phyloP scores from a whole-genome alignment of 73 alveolate species.

The Tetrahymena malaccensis region DNA sequence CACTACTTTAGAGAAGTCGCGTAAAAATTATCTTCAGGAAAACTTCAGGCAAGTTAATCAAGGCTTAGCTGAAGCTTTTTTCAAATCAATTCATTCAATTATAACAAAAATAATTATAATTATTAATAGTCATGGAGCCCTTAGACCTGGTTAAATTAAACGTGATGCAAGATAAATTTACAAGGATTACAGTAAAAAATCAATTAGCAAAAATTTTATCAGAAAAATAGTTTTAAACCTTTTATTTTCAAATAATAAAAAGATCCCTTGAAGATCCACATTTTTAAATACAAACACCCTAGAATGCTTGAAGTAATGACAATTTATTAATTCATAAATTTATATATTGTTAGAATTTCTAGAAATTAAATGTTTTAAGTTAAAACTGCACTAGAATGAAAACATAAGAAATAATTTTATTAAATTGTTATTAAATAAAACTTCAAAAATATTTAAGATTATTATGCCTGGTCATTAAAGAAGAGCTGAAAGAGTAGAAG shows the following conservation, averaged over 20 bases:
- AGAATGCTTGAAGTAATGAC: background rate
- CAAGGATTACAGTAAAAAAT: background rate
- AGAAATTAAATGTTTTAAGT: background rate
- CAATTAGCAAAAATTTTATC: background rate
- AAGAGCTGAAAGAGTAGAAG: background rate
- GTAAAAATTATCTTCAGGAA: background rate
- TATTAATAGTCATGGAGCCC: background rate
- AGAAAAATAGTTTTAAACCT: background rate
- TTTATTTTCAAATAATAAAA: background rate
- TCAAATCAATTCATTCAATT: background rate
- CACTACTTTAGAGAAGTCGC: background rate
- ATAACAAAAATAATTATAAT: background rate
- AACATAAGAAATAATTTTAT: background rate
- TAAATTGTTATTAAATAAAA: background rate
- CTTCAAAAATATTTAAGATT: background rate
- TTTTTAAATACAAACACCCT: background rate
- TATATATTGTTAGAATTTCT: background rate
- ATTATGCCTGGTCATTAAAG: background rate
- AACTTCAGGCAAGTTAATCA: background rate
- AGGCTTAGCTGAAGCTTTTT: background rate
- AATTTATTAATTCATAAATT: background rate
- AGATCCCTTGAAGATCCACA: background rate
- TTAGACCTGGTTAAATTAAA: background rate
- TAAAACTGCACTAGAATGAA: background rate
- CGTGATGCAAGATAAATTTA: background rate